These are phyloP conservation scores for Pigoraptor vietnamica DNA, from an alignment of 78 protist genomes.

Conservation along the genomic window DNA sequence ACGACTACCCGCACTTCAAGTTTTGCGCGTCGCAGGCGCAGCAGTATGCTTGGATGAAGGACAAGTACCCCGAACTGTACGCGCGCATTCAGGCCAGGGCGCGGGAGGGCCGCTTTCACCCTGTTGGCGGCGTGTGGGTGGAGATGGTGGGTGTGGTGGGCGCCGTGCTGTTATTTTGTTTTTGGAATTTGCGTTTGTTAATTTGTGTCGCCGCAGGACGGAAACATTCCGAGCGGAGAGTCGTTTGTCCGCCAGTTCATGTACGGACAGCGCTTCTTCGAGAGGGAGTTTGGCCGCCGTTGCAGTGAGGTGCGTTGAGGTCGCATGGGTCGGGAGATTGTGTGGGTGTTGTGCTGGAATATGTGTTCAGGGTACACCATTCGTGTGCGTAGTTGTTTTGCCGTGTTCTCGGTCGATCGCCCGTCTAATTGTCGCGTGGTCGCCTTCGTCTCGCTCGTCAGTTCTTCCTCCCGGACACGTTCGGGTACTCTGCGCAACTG, in stretches of 20 bases:
- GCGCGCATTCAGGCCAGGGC: conserved; percentile 33
- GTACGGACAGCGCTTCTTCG: conserved; percentile 62
- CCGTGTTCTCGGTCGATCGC: neutral
- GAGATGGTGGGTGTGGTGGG: conserved; percentile 41
- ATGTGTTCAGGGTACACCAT: no score
- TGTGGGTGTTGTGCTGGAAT: no score
- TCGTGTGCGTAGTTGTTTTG: neutral
- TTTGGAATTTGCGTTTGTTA: neutral
- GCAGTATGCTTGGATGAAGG: conserved; percentile 31
- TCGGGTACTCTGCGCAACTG: conserved; percentile 60
- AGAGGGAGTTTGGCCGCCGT: conserved; percentile 46
- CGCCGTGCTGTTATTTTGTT: neutral
- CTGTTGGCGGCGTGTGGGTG: conserved; percentile 74
- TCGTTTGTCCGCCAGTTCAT: conserved; percentile 70
- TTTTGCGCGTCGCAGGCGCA: conserved; percentile 65
- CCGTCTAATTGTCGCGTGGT: no score
- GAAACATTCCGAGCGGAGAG: conserved; percentile 77
- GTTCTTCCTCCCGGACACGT: conserved; percentile 80
- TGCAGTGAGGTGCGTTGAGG: conserved; percentile 9
- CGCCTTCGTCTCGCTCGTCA: neutral
- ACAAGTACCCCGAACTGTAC: conserved; percentile 54
- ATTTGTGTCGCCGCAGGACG: conserved; percentile 32
- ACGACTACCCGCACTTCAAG: conserved; percentile 35
- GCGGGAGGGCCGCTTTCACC: conserved; percentile 35
- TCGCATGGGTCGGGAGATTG: no score